phyloP scores from a whole-genome alignment of 2,329 filamentous ascomycete genomes.

The Polytolypa hystricis region DNA sequence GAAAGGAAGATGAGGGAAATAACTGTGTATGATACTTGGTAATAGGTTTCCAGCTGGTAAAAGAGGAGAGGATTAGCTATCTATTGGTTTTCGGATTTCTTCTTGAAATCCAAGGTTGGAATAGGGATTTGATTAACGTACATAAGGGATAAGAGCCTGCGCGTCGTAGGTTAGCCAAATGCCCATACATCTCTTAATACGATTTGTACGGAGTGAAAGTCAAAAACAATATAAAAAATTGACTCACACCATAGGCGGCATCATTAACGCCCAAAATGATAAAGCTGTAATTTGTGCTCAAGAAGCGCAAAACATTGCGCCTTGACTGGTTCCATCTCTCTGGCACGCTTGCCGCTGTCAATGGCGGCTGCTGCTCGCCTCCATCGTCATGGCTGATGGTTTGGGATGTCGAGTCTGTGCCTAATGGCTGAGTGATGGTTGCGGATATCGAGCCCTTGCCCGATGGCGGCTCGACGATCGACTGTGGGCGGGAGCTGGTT shows the following conservation, averaged over 20 bases:
- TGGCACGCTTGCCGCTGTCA: conserved; percentile 30
- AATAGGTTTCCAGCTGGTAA: conserved; percentile 33
- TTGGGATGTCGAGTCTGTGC: background rate
- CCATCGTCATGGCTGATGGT: background rate
- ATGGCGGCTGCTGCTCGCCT: conserved; percentile 26
- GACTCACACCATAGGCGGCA: conserved; percentile 45
- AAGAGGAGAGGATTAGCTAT: conserved; percentile 10
- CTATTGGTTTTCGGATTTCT: background rate
- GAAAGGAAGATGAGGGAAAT: conserved; percentile 39
- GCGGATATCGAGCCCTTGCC: no score
- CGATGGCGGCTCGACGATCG: background rate
- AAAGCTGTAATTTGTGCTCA: conserved; percentile 48
- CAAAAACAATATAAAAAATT: conserved; percentile 7
- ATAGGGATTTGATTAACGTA: conserved; percentile 19
- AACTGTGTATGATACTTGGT: conserved; percentile 34
- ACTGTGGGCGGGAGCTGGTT: background rate
- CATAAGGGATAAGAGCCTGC: conserved; percentile 39
- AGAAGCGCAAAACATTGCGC: conserved; percentile 48
- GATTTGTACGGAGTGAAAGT: background rate
- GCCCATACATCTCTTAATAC: background rate
- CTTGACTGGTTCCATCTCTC: conserved; percentile 55
- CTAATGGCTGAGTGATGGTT: no score
- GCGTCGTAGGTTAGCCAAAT: background rate
- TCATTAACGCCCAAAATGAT: conserved; percentile 47
- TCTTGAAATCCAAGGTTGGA: no score